Base-by-base conservation (phyloP, 176 grass and related monocot genomes). In the Typha latifolia region DNA sequence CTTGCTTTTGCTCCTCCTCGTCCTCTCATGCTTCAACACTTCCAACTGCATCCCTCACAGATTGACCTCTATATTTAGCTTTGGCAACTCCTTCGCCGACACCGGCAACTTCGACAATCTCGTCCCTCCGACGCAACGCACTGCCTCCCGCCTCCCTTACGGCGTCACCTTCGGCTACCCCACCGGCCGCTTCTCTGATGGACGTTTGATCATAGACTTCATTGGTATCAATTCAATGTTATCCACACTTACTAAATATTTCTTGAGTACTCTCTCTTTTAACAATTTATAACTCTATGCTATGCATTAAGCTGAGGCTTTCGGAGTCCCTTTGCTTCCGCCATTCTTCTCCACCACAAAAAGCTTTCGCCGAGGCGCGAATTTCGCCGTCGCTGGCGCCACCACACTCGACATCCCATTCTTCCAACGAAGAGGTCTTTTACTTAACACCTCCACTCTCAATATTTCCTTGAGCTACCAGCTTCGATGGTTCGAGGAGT, bases 151-250 rank as follows among this genome's bases (percentile, higher is more conserved):
- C 24, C 24, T 37, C 34, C 34, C 34, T 7, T 37, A 37, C 7
- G 34, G 34, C 4, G 7, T 37, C 34, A 37, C 34, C 34, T 37
- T 37, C 34, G 34, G 34, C 34, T 4, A 37, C 7, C 34, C 34
- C 34, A 55, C 51, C 1, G 51, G 51, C 7, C 84, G 84, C 14
- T 70, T 75, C 12, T 92, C 75, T n/a, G 69, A 92, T 29, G 89
- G 89, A 43, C 82, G 85, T 68, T 72, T 93, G n/a, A 29, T 88
- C 66, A 68, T 93, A 65, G 85, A 93, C 71, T 93, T 93, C 66
- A 72, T 93, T 24, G 78, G 82, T 92, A 82, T 23, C 23, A 20
- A 12, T 13, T 29, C 24, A 26, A 3, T 12, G 5, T 32, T 49
- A 11, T 37, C 13, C 31, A 31, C 1, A 2, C 9, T 55, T 24